Percentiles rank a stretch among this genome's conserved stretches.
phyloP scores from a whole-genome alignment of 805 yeast species.

The Saturnispora zaruensis region DNA sequence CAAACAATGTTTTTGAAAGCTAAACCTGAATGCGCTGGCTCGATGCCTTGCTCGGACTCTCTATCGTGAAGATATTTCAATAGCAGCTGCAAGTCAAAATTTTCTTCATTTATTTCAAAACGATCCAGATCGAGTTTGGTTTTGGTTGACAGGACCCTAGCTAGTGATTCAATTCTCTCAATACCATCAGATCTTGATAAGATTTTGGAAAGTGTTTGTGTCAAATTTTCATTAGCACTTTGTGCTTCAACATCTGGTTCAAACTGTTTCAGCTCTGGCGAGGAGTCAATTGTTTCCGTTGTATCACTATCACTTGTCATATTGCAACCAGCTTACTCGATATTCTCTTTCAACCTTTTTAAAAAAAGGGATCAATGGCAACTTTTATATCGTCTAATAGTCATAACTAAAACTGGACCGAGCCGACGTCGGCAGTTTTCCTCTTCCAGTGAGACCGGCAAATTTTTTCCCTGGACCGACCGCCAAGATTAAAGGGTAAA shows the following conservation, averaged over 20 bases:
- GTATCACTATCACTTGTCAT: not conserved
- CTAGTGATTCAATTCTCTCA: slow-evolving; percentile 36
- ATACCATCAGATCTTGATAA: slow-evolving; percentile 21
- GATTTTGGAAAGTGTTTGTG: slow-evolving; percentile 23
- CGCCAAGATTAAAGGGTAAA: not conserved
- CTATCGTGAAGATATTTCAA: slow-evolving; percentile 32
- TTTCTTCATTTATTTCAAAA: slow-evolving; percentile 37
- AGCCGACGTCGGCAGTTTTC: not conserved
- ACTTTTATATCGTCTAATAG: not conserved
- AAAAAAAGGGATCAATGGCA: not conserved
- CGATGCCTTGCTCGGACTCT: slow-evolving; percentile 37
- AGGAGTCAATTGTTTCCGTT: not conserved
- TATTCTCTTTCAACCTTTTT: not conserved
- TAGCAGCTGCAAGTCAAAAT: slow-evolving; percentile 39
- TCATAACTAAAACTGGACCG: not conserved
- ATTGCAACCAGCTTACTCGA: not conserved
- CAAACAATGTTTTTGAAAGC: slow-evolving; percentile 38
- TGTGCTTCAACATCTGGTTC: slow-evolving; percentile 16
- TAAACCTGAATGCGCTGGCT: slow-evolving; percentile 43
- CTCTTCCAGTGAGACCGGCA: not conserved
- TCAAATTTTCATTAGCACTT: slow-evolving; percentile 18
- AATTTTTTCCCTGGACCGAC: not conserved
- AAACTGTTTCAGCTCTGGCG: not conserved
- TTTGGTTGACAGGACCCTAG: slow-evolving; percentile 43
- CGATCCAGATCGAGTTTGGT: slow-evolving; percentile 36